Base-by-base conservation (phyloP, 164 flowering plant species). In the Houttuynia cordata region DNA sequence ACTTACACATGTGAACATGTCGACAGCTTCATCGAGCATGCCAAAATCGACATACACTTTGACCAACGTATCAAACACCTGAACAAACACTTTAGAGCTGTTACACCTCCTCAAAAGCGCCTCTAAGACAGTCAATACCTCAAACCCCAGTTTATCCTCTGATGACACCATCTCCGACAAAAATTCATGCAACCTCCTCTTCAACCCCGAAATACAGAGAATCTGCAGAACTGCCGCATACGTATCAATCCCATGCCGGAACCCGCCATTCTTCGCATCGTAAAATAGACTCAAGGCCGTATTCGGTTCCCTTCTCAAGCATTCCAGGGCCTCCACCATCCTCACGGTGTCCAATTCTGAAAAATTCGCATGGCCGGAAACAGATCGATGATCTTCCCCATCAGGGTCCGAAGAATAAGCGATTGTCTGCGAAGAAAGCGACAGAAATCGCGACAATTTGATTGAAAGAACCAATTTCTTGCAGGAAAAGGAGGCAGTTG, bases 1-100 rank as follows among this genome's bases (percentile, higher is more conserved):
- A 51, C 61, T 60, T 10, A 68, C 62, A 24, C 58, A 72, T 23
- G 81, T 81, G 34, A 84, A 64, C 34, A 70, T 50, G 61, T 80
- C 80, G 40, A 76, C 68, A 12, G 85, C 93, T 59, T 85, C 86
- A 60, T 80, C 82, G 68, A 83, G 85, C 91, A 78, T 78, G 8
- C 70, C 70, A 40, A 60, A 24, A 56, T 62, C 65, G 47, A 42
- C 80, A 78, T 75, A 88, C 30, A 68, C 76, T 78, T 82, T 88
- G 19, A 91, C 61, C 59, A 86, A 64, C 8, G 62, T 76, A 79
- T 76, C 79, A 54, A 72, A 64, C 10, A 73, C 81, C 60, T 57
- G 62, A 30, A 63, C 60, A 61, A 79, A 62, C 9, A 53, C 25
- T 40, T 41, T 53, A 1, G 64, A 58, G 1, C 69, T 62, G 51